Conservation (phyloP, 306 rosid genomes). For the Cicer chorassanicum region DNA sequence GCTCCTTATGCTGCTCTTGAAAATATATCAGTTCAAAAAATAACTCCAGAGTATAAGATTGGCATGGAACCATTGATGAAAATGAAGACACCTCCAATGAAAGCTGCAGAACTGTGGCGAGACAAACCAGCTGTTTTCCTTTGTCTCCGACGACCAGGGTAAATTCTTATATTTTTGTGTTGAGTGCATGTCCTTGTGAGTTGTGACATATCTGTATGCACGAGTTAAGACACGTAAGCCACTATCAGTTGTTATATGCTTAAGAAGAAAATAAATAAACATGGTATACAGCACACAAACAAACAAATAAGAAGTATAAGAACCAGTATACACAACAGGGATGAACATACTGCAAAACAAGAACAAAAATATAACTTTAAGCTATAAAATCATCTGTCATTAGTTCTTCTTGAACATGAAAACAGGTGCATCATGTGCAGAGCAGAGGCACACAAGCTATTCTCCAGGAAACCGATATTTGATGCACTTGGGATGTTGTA, state of each 20-base stretch:
- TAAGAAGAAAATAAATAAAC: neutral
- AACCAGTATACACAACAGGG: neutral
- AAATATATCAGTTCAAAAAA: slow-evolving; percentile 43
- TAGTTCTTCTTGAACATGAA: slow-evolving; percentile 43
- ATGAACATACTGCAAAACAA: neutral
- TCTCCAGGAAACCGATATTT: slow-evolving; percentile 69
- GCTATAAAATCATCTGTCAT: slow-evolving; percentile 5
- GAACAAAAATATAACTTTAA: neutral
- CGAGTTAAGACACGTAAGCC: neutral
- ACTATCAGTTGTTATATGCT: neutral
- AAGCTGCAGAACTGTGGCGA: slow-evolving; percentile 75
- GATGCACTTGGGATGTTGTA: slow-evolving; percentile 81
- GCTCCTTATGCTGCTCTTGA: slow-evolving; percentile 39
- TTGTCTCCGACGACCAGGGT: slow-evolving; percentile 94
- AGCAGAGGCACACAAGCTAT: slow-evolving; percentile 91
- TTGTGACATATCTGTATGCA: neutral
- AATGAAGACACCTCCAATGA: slow-evolving; percentile 59
- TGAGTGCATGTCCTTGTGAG: neutral
- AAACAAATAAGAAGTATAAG: neutral
- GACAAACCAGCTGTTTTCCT: slow-evolving; percentile 74
- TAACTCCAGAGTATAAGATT: slow-evolving; percentile 63
- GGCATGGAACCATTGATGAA: slow-evolving; percentile 65
- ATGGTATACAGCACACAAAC: neutral
- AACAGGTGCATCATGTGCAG: slow-evolving; percentile 97
- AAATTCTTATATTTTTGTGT: slow-evolving; percentile 41